Base-by-base conservation (phyloP, 805 yeast species). In the Saturnispora quitensis region DNA sequence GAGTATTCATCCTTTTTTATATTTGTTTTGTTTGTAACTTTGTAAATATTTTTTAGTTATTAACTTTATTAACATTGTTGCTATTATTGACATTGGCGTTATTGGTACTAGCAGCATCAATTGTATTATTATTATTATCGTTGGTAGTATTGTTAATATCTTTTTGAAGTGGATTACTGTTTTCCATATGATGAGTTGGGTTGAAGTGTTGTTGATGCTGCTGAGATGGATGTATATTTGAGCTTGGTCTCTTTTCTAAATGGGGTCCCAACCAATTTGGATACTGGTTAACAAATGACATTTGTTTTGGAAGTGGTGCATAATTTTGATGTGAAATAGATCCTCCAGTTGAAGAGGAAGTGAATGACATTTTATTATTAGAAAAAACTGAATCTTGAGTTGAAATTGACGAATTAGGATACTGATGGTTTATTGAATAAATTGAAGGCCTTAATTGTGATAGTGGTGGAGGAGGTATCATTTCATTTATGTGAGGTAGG, bases 341-440 rank as follows among this genome's bases (percentile, higher is more conserved):
- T 12, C 34, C 34, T 4, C 38, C 17, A 3, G 40, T 20, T 17
- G 46, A 48, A 7, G 51, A 48, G 5, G 51, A 48, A 5, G 33
- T 25, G 13, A 43, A 24, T 2, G 47, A 48, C 20, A 25, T 28
- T 48, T 48, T 42, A 17, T 33, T 48, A 25, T 33, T 48, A 17
- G 51, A 48, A 25, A 48, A 48, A 3, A 48, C 20, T 12, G 51
- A 48, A 43, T 48, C 51, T 9, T 42, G 51, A n/a, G 43, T 25
- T 27, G 45, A 43, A 15, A 43, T 17, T 15, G 45, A 27, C n/a
- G 45, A 43, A n/a, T 17, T 27, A 3, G 45, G 42, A 18, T 48
- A 43, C 27, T 40, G 40, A 6, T 33, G 50, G 10, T 25, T 10
- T 4, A 42, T 3, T n/a, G 50, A 24, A 40, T 35, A 40, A 1